Evolutionary conservation across 2,329 filamentous ascomycete species (phyloP).

Genomic region (Davidsoniella eucalypti): DNA sequence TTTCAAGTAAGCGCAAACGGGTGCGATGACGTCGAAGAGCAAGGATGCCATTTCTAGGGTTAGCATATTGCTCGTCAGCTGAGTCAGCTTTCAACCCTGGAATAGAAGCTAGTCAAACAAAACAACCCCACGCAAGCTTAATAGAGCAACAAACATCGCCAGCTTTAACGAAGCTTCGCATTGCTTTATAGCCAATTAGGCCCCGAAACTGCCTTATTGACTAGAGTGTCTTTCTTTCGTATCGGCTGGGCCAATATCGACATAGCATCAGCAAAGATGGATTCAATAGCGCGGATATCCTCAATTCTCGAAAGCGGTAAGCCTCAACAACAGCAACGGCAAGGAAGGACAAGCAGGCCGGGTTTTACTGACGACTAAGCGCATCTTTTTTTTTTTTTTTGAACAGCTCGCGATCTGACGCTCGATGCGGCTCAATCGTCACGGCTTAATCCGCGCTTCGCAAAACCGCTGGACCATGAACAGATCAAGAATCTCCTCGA

Average conservation of each 20-base stretch:
- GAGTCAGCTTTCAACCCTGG: neutral
- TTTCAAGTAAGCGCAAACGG: no score
- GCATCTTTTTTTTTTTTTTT: neutral
- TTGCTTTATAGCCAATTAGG: neutral
- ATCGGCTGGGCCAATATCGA: neutral
- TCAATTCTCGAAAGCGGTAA: constrained; percentile 86
- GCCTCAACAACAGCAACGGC: constrained; percentile 15
- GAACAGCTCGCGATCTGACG: constrained; percentile 79
- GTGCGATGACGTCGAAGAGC: neutral
- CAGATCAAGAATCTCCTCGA: constrained; percentile 93
- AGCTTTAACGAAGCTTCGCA: neutral
- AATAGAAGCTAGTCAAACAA: neutral
- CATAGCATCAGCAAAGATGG: constrained; percentile 40
- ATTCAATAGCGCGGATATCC: constrained; percentile 89
- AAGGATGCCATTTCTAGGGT: neutral
- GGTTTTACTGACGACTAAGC: neutral
- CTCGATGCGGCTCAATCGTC: constrained; percentile 91
- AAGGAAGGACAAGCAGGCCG: neutral
- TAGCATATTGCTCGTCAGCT: neutral
- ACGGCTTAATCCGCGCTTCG: constrained; percentile 43
- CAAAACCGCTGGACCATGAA: constrained; percentile 52
- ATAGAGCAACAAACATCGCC: neutral
- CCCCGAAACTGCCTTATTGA: neutral
- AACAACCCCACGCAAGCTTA: neutral
- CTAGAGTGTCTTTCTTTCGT: neutral